Conservation (phyloP, 2,329 filamentous ascomycete species). For the Ceratocystis eucalypticola region DNA sequence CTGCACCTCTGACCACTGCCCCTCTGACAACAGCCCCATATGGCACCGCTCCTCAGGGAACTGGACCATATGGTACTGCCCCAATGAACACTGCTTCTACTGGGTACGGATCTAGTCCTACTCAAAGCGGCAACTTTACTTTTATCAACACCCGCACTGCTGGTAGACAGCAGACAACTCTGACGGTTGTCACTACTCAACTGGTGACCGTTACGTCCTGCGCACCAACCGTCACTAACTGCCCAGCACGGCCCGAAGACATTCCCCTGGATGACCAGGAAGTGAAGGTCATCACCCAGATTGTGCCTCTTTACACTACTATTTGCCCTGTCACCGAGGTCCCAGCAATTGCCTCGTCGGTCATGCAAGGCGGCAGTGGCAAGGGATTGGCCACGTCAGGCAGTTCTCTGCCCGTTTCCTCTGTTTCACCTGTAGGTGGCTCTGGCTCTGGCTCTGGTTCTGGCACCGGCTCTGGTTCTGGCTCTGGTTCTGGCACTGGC, state of each 20-base stretch:
- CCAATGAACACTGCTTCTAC: slow-evolving; percentile 19
- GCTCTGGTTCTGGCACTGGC: neutral
- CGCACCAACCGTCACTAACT: slow-evolving; percentile 44
- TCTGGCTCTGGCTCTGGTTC: neutral
- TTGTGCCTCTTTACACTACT: slow-evolving; percentile 29
- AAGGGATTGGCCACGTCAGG: slow-evolving; percentile 1
- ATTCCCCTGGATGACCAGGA: slow-evolving; percentile 28
- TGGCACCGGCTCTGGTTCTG: neutral
- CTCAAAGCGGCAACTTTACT: slow-evolving; percentile 22
- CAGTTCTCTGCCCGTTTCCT: slow-evolving; percentile 12
- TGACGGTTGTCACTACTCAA: slow-evolving; percentile 41
- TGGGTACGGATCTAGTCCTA: slow-evolving; percentile 19
- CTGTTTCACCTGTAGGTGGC: neutral
- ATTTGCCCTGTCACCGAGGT: slow-evolving; percentile 36
- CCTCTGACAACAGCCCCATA: neutral
- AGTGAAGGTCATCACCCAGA: slow-evolving; percentile 29
- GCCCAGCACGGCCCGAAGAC: slow-evolving; percentile 29
- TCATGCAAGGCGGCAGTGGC: slow-evolving; percentile 25
- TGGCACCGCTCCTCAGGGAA: neutral
- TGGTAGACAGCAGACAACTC: slow-evolving; percentile 26
- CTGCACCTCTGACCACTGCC: neutral
- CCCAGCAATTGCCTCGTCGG: slow-evolving; percentile 29
- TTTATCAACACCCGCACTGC: slow-evolving; percentile 21
- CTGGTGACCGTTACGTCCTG: slow-evolving; percentile 46
- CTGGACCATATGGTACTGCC: slow-evolving; percentile 21